Conservation (phyloP, 2,329 filamentous ascomycete species). For the Phialophora tarda region DNA sequence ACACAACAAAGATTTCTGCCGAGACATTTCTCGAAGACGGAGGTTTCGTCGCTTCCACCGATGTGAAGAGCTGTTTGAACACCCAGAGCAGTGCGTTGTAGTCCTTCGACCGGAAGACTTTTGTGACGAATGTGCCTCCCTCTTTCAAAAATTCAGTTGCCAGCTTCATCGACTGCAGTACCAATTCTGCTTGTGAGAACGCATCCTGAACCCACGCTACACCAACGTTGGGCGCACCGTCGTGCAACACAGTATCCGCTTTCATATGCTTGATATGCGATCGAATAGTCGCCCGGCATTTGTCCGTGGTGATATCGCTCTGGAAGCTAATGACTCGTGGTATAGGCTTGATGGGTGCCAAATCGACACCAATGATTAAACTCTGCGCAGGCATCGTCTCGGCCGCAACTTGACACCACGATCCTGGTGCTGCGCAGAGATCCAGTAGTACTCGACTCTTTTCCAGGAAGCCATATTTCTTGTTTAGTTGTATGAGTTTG, state of each 20-base stretch:
- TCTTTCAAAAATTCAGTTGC: constrained; percentile 90
- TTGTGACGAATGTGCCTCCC: constrained; percentile 93
- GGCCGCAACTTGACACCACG: constrained; percentile 94
- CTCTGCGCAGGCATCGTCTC: constrained; percentile 91
- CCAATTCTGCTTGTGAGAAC: constrained; percentile 94
- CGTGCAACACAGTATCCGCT: constrained; percentile 91
- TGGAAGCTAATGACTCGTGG: constrained; percentile 94
- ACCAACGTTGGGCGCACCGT: constrained; percentile 97
- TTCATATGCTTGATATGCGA: constrained; percentile 95
- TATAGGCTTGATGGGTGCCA: constrained; percentile 94
- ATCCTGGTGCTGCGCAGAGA: constrained; percentile 96
- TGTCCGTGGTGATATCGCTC: constrained; percentile 96
- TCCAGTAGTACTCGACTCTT: constrained; percentile 95
- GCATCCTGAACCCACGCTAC: constrained; percentile 98
- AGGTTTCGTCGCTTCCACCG: constrained; percentile 96
- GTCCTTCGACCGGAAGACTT: constrained; percentile 96
- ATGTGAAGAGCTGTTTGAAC: constrained; percentile 92
- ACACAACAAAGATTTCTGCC: constrained; percentile 98
- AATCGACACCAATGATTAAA: constrained; percentile 92
- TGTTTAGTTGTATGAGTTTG: constrained; percentile 97
- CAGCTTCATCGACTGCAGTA: constrained; percentile 86
- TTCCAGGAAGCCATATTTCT: constrained; percentile 98
- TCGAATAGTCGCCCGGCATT: constrained; percentile 87
- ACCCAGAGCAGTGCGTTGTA: constrained; percentile 97
- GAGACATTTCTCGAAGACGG: constrained; percentile 95